Evolutionary conservation across 2,329 filamentous ascomycete genomes (phyloP).

Genomic region (Botrytis pseudocinerea): DNA sequence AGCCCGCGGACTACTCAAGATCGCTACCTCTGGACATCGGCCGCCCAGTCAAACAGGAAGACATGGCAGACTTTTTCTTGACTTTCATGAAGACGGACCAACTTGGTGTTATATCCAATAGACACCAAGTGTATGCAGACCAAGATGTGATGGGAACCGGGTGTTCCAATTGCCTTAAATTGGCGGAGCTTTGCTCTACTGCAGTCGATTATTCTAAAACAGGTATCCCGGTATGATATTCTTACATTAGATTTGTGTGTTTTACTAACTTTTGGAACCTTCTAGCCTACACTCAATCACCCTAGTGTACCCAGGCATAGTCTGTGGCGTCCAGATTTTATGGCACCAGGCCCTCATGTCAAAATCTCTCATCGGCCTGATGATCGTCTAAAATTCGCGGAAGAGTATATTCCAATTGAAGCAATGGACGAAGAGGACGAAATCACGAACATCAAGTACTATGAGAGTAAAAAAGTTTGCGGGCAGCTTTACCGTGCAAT

Average conservation of each 20-base stretch:
- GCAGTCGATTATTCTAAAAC: conserved; percentile 78
- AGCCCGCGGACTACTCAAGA: conserved; percentile 69
- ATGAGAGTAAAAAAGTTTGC: conserved; percentile 66
- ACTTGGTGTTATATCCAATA: conserved; percentile 63
- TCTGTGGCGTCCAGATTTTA: conserved; percentile 52
- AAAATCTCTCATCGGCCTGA: conserved; percentile 44
- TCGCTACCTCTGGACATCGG: conserved; percentile 58
- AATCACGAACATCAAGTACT: conserved; percentile 56
- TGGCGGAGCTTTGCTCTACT: conserved; percentile 67
- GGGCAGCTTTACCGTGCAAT: conserved; percentile 71
- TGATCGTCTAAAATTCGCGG: conserved; percentile 19
- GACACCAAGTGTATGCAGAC: conserved; percentile 66
- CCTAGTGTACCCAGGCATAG: conserved; percentile 34
- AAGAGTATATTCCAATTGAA: conserved; percentile 18
- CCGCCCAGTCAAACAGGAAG: conserved; percentile 56
- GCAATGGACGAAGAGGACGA: conserved; percentile 50
- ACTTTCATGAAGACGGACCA: conserved; percentile 70
- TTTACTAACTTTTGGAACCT: background rate
- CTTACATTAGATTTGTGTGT: background rate
- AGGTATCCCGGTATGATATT: conserved; percentile 54
- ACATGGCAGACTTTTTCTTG: conserved; percentile 83
- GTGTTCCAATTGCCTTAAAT: conserved; percentile 50
- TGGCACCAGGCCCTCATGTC: conserved; percentile 50
- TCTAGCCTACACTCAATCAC: conserved; percentile 34
- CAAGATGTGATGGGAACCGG: conserved; percentile 52